Percentiles rank a stretch among this genome's conserved stretches.
These are phyloP conservation scores for Fraxinus anomala DNA, from an alignment of 257 asterid genomes.

Conservation along the genomic window DNA sequence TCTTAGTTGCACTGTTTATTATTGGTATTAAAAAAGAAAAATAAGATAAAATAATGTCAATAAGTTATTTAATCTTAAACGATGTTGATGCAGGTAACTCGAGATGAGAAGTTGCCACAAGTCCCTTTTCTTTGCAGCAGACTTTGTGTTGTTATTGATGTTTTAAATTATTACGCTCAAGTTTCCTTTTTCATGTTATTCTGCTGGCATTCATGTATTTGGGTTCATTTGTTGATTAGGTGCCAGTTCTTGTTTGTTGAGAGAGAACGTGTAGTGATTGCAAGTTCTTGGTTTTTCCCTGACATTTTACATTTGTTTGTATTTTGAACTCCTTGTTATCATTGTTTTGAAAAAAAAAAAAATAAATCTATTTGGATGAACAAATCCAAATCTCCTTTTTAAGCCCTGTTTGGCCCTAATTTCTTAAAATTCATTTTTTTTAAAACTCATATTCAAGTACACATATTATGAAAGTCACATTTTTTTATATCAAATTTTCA, in stretches of 20 bases:
- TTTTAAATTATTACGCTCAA: not conserved
- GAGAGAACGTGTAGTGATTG: constrained; percentile 5
- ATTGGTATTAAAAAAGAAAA: too few species aligned
- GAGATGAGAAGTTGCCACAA: not conserved
- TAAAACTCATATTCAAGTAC: too few species aligned
- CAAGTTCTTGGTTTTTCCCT: not conserved
- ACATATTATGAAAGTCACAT: too few species aligned
- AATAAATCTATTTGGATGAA: not conserved
- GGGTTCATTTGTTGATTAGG: not conserved
- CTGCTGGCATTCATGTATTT: not conserved
- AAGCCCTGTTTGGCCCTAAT: too few species aligned
- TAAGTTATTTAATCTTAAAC: not conserved
- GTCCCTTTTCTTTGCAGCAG: not conserved
- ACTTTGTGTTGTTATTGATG: not conserved
- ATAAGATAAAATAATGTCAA: too few species aligned
- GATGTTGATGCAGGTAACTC: not conserved
- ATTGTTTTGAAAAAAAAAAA: not conserved
- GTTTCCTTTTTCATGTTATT: constrained; percentile 15
- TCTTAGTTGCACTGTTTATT: too few species aligned
- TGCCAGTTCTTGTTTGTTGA: constrained; percentile 10
- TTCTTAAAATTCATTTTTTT: too few species aligned
- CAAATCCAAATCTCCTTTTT: not conserved
- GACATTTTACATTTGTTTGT: constrained; percentile 8
- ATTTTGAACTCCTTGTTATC: constrained; percentile 11
- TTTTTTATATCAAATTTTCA: too few species aligned